Conservation (phyloP, 2,329 filamentous ascomycete genomes). For the Emericellopsis atlantica region DNA sequence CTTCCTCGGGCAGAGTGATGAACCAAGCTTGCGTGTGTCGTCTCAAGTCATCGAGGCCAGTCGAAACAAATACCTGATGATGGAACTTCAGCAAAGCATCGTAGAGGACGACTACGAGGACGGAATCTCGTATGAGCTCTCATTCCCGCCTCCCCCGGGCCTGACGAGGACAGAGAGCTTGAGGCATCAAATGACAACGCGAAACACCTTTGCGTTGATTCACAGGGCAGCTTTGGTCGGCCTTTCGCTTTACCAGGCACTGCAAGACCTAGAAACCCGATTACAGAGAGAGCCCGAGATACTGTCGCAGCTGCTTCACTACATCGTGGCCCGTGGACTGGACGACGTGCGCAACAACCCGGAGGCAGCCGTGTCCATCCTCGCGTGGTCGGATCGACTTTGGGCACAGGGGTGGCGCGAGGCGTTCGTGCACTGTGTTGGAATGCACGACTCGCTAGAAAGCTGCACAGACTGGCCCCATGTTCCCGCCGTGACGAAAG, state of each 20-base stretch:
- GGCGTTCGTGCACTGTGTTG: slow-evolving; percentile 53
- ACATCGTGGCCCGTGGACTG: slow-evolving; percentile 44
- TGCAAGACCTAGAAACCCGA: slow-evolving; percentile 48
- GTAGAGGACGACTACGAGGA: slow-evolving; percentile 31
- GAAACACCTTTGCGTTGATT: slow-evolving; percentile 56
- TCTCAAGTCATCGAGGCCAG: slow-evolving; percentile 47
- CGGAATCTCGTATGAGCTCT: slow-evolving; percentile 48
- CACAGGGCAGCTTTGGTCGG: slow-evolving; percentile 55
- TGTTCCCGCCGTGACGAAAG: slow-evolving; percentile 48
- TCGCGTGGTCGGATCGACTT: slow-evolving; percentile 54
- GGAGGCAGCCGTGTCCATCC: slow-evolving; percentile 44
- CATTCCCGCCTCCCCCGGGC: slow-evolving; percentile 44
- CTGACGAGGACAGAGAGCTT: slow-evolving; percentile 33
- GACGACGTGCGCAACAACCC: slow-evolving; percentile 52
- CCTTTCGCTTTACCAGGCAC: slow-evolving; percentile 46
- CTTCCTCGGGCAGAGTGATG: slow-evolving; percentile 33
- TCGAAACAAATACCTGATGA: slow-evolving; percentile 39
- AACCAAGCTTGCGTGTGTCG: slow-evolving; percentile 41
- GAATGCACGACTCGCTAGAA: slow-evolving; percentile 46
- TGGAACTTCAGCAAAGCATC: slow-evolving; percentile 37
- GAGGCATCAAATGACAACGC: slow-evolving; percentile 50
- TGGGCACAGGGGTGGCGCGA: slow-evolving; percentile 59
- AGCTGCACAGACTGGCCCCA: slow-evolving; percentile 40
- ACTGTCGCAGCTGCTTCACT: slow-evolving; percentile 46
- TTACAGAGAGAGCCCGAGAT: slow-evolving; percentile 44